Evolutionary conservation across 163 green algal species (phyloP).

Genomic region (Scenedesmus sp.): DNA sequence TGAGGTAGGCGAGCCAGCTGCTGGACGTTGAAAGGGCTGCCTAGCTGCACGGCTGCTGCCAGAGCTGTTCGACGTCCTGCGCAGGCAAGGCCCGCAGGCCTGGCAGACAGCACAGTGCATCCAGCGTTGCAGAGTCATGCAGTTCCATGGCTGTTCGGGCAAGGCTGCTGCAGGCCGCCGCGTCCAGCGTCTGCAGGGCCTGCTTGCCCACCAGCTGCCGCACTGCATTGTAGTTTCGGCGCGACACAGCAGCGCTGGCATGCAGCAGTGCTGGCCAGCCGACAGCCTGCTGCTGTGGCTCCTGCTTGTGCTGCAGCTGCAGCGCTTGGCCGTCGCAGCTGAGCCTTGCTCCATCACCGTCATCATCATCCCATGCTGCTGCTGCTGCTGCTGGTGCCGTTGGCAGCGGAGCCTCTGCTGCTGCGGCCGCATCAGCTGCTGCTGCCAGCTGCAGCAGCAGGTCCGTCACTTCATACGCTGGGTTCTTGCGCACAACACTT

Average conservation of each 20-base stretch:
- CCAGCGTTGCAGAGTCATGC: neutral
- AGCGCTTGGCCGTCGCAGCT: too few relatives aligned
- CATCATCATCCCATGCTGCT: neutral
- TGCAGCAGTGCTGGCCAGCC: neutral
- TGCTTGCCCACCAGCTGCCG: neutral
- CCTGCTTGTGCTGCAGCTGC: neutral
- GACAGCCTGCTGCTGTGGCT: constrained; percentile 2
- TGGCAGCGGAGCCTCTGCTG: neutral
- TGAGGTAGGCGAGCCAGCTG: neutral
- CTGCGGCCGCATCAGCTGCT: neutral
- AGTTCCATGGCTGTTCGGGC: neutral
- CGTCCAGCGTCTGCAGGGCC: neutral
- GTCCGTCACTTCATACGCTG: neutral
- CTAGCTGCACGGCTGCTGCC: neutral
- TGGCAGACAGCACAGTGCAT: neutral
- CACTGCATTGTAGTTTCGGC: neutral
- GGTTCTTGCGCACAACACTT: neutral
- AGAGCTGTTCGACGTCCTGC: neutral
- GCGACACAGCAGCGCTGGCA: neutral
- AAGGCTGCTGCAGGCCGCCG: neutral
- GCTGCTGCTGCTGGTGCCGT: neutral
- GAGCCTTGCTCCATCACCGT: neutral
- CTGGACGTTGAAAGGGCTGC: neutral
- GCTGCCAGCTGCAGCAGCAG: neutral
- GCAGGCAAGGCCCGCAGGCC: neutral